Evolutionary conservation across 2,329 filamentous ascomycete genomes (phyloP), one percentile per base, ranked within the genome.

Genomic region (Parastagonospora nodorum): DNA sequence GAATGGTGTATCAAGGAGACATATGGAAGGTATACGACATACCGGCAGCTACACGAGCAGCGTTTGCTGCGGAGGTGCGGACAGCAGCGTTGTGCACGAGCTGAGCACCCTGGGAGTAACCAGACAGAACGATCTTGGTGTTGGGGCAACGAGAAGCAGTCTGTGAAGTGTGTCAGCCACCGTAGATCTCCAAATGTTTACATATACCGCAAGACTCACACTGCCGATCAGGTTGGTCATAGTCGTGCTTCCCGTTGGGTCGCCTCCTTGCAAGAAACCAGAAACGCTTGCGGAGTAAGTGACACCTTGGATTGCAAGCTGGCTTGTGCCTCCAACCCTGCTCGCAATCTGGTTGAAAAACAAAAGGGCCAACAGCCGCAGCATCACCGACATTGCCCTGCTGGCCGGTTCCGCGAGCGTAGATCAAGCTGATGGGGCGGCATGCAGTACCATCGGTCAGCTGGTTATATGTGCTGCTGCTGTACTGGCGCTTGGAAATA

Each of bases 281-380:
- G 53, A 6, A 15, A 70, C 48, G 24, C 55, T 56, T 7, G 81
- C 82, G 2, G 76, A 61, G 60, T 84, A 84, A 28, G 77, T 73
- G n/a, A 84, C 79, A 43, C 82, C 82, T 66, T 84, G 82, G n/a
- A 82, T 75, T 4, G 77, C 77, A 11, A 83, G 63, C 42, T 75
- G 74, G 42, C 67, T 70, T 8, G 66, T 56, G 38, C 64, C 71
- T 33, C 77, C 79, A 28, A 82, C 63, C 14, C 66, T 54, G 8
- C 61, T 46, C 9, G 71, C 72, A 2, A 84, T 65, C 5, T 75
- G 74, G 28, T 77, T 71, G 64, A 81, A 80, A 65, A 84, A 78
- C 1, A 76, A 73, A 73, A 3, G 81, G 81, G 1, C 64, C 64
- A 39, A 63, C 65, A 2, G 81, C 80, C 8, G 75, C 72, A 5